Conservation (phyloP, 129 eudicot genomes). For the Tagetes erecta region DNA sequence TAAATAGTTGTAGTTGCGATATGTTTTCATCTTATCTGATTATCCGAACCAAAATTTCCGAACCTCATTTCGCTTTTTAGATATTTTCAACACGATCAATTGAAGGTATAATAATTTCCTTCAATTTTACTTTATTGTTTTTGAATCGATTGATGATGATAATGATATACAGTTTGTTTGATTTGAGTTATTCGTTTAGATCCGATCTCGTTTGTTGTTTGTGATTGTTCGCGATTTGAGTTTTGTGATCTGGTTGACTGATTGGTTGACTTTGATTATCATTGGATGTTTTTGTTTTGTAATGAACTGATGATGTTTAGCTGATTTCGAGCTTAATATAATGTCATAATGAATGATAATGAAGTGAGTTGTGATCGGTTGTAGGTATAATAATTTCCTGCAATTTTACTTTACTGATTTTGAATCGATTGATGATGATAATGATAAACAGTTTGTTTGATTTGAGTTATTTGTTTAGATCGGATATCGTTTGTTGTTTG, state of each 20-base stretch:
- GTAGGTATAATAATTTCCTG: conserved; percentile 25
- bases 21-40: conserved; percentile 18
- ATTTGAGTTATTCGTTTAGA: neutral
- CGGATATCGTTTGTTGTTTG: conserved; percentile 2
- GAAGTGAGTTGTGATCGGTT: neutral
- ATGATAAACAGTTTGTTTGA: neutral
- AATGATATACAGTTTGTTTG: neutral
- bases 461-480: conserved; percentile 3
- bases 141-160: conserved; percentile 16
- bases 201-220: conserved; percentile 9
- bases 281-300: too few species aligned
- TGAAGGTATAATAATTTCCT: conserved; percentile 27
- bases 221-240: neutral
- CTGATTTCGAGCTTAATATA: too few species aligned
- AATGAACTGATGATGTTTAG: too few species aligned
- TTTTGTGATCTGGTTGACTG: conserved; percentile 8
- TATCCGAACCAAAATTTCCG: conserved; percentile 37
- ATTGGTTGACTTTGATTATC: neutral
- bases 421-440: conserved; percentile 12
- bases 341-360: too few species aligned
- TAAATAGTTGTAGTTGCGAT: conserved; percentile 21
- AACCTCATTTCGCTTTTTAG: conserved; percentile 27
- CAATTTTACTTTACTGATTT: conserved; percentile 9
- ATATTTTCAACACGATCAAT: conserved; percentile 28
- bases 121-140: conserved; percentile 9